Evolutionary conservation across 192 early-diverging fungal species (phyloP).

Genomic region (Glomus cerebriforme): DNA sequence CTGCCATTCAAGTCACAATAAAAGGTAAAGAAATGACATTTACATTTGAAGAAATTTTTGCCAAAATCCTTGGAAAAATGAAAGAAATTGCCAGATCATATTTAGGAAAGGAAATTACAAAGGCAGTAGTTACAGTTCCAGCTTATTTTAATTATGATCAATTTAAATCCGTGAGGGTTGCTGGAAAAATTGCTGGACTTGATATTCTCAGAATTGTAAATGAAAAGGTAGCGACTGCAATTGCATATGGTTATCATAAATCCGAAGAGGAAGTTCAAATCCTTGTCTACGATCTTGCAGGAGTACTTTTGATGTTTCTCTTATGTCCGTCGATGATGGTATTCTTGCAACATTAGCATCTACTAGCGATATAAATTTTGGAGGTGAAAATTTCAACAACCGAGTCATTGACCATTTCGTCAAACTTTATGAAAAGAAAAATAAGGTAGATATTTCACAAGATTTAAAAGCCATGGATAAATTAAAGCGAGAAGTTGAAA

Average conservation of each 20-base stretch:
- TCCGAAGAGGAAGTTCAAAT: conserved; percentile 87
- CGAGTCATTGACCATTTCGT: conserved; percentile 92
- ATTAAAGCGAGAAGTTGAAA: conserved; percentile 92
- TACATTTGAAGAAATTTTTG: conserved; percentile 92
- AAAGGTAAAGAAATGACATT: conserved; percentile 88
- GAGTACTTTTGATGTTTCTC: conserved; percentile 98
- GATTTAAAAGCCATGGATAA: conserved; percentile 93
- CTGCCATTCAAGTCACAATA: conserved; percentile 77
- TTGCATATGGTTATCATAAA: conserved; percentile 97
- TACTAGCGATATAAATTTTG: conserved; percentile 95
- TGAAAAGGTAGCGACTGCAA: conserved; percentile 87
- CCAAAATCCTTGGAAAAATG: conserved; percentile 92
- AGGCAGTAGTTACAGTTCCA: conserved; percentile 96
- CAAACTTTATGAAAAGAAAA: conserved; percentile 91
- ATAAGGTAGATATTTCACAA: conserved; percentile 74
- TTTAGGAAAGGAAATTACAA: conserved; percentile 82
- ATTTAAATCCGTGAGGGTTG: conserved; percentile 92
- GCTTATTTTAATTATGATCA: conserved; percentile 97
- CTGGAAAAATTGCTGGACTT: conserved; percentile 82
- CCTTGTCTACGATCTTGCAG: conserved; percentile 96
- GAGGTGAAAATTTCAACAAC: conserved; percentile 99
- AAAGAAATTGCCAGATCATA: conserved; percentile 91
- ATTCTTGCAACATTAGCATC: conserved; percentile 95
- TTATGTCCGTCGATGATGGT: conserved; percentile 92
- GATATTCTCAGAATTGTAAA: conserved; percentile 87